Percentiles rank a stretch among this genome's conserved stretches.
phyloP scores from a whole-genome alignment of 129 eudicot genomes.

The Tanacetum coccineum region DNA sequence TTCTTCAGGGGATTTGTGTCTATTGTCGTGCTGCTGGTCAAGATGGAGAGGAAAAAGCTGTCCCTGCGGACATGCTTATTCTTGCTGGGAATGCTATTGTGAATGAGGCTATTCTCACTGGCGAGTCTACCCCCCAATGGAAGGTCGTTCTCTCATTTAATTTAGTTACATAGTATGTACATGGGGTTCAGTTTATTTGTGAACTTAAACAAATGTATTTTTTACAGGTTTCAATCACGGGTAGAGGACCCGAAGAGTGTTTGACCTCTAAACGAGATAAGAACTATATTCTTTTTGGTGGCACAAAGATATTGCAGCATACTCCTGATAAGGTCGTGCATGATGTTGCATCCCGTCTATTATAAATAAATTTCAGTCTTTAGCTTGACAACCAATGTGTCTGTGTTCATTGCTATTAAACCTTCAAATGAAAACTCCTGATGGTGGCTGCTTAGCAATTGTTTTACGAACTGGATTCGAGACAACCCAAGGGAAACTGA shows the following conservation, averaged over 20 bases:
- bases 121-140: conserved; percentile 99
- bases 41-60: conserved; percentile 94
- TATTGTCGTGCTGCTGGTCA: conserved; percentile 80
- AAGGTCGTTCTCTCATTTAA: conserved; percentile 48
- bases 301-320: conserved; percentile 96
- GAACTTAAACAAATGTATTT: not conserved
- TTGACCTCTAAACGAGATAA: conserved; percentile 77
- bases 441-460: conserved; percentile 96
- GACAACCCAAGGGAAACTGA: conserved; percentile 95
- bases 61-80: conserved; percentile 90
- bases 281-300: conserved; percentile 89
- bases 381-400: not conserved
- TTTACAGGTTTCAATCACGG: conserved; percentile 72
- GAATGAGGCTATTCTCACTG: conserved; percentile 93
- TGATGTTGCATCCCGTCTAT: not conserved
- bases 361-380: not conserved
- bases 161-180: not conserved
- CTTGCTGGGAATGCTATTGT: conserved; percentile 94
- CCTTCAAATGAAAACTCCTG: conserved; percentile 82
- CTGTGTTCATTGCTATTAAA: conserved; percentile 36
- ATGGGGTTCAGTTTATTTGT: no score
- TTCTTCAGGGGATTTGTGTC: conserved; percentile 94
- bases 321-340: conserved; percentile 80
- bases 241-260: conserved; percentile 72
- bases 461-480: conserved; percentile 96